phyloP scores from a whole-genome alignment of 1,284 basidiomycete genomes.

The Ganoderma lingzhi region DNA sequence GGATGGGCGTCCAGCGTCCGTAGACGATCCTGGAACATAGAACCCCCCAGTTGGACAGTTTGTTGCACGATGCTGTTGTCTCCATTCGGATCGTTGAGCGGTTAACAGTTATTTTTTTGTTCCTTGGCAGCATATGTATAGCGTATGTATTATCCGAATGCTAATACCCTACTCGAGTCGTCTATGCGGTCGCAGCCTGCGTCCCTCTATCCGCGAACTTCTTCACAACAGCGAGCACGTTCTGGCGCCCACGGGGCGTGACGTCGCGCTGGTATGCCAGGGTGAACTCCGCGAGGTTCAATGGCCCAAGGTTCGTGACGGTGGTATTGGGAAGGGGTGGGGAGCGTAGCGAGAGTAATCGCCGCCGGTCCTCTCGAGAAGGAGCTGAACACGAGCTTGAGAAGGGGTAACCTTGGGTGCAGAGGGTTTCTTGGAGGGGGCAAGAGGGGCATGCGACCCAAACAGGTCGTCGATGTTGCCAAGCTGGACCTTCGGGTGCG shows the following conservation, averaged over 20 bases:
- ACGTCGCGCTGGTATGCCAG: conserved; percentile 55
- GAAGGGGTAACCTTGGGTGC: conserved; percentile 18
- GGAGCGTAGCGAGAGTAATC: conserved; percentile 59
- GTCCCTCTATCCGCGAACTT: conserved; percentile 17
- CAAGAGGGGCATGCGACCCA: conserved; percentile 15
- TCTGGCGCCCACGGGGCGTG: conserved; percentile 39
- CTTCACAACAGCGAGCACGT: conserved; percentile 35
- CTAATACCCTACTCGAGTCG: conserved; percentile 11
- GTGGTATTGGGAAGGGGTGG: conserved; percentile 19
- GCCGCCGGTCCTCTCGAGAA: conserved; percentile 51
- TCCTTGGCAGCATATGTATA: conserved; percentile 29
- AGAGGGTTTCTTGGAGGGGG: neutral
- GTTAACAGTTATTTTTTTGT: conserved; percentile 1
- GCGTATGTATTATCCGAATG: conserved; percentile 26
- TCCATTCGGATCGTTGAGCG: neutral
- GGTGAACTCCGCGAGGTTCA: conserved; percentile 50
- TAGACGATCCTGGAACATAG: conserved; percentile 5
- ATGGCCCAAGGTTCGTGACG: conserved; percentile 44
- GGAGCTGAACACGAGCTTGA: conserved; percentile 35
- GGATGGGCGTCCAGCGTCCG: neutral
- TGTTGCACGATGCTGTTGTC: conserved; percentile 13
- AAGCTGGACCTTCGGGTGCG: conserved; percentile 22
- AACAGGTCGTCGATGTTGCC: conserved; percentile 35
- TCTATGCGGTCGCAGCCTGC: conserved; percentile 15
- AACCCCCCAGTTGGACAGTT: conserved; percentile 4